Conservation (phyloP, 2,329 filamentous ascomycete species). For the Teratosphaeria pseudoeucalypti region DNA sequence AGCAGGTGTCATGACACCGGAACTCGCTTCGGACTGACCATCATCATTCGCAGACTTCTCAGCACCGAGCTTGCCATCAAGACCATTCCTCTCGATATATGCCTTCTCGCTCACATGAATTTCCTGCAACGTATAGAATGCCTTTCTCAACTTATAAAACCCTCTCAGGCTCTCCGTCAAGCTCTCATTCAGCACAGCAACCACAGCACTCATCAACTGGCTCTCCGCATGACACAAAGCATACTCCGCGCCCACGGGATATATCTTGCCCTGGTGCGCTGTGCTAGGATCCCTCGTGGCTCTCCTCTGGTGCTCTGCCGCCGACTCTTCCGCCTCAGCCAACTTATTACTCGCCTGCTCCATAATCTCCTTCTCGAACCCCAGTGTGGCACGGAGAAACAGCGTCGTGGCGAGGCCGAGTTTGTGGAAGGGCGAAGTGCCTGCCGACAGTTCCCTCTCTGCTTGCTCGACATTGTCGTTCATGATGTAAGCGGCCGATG, state of each 20-base stretch:
- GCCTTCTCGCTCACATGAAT: slow-evolving; percentile 66
- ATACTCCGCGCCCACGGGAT: slow-evolving; percentile 77
- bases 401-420: slow-evolving; percentile 70
- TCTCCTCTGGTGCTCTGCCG: slow-evolving; percentile 65
- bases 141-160: slow-evolving; percentile 87
- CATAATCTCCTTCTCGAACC: slow-evolving; percentile 89
- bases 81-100: slow-evolving; percentile 32
- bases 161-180: slow-evolving; percentile 82
- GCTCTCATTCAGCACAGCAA: slow-evolving; percentile 84
- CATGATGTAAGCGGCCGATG: slow-evolving; percentile 22
- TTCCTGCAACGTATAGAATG: slow-evolving; percentile 69
- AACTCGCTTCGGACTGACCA: neutral
- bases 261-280: slow-evolving; percentile 52
- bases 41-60: neutral
- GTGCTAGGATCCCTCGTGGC: slow-evolving; percentile 53
- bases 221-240: slow-evolving; percentile 73
- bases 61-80: neutral
- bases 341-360: slow-evolving; percentile 66
- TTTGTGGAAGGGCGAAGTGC: slow-evolving; percentile 78
- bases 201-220: slow-evolving; percentile 79
- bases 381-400: slow-evolving; percentile 77
- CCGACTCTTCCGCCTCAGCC: slow-evolving; percentile 62
- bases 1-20: slow-evolving; percentile 9
- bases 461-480: slow-evolving; percentile 64
- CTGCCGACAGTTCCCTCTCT: slow-evolving; percentile 59